Evolutionary conservation across 805 yeast genomes (phyloP).

Genomic region (Schizosaccharomyces octosporus): DNA sequence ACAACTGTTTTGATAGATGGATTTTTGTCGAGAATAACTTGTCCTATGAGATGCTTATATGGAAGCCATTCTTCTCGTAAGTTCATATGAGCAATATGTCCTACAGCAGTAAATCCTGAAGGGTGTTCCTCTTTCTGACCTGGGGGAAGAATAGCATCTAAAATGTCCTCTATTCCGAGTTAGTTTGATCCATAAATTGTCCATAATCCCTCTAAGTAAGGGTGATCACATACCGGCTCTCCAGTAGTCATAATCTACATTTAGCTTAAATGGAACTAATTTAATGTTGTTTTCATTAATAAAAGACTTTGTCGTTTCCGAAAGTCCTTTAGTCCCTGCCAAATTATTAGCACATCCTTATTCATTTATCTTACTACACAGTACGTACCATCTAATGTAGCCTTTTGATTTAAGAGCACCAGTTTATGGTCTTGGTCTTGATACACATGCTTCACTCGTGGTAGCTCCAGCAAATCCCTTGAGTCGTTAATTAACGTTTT

Average conservation of each 20-base stretch:
- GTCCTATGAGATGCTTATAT: constrained; percentile 59
- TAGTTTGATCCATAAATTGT: neutral
- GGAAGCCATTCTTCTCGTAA: constrained; percentile 65
- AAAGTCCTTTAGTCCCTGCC: neutral
- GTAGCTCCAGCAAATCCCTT: neutral
- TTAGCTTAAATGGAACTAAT: constrained; percentile 28
- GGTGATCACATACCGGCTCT: constrained; percentile 18
- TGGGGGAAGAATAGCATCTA: constrained; percentile 54
- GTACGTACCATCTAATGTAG: constrained; percentile 1
- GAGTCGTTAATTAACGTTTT: neutral
- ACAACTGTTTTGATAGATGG: constrained; percentile 67
- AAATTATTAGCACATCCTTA: neutral
- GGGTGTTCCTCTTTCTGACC: constrained; percentile 50
- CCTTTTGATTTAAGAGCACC: constrained; percentile 5
- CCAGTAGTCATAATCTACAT: constrained; percentile 60
- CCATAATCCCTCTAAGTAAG: neutral
- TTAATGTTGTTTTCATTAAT: constrained; percentile 22
- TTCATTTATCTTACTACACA: neutral
- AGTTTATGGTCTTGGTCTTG: constrained; percentile 8
- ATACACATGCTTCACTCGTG: neutral
- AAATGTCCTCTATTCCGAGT: constrained; percentile 39
- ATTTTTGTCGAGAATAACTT: constrained; percentile 72
- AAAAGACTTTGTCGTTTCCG: constrained; percentile 9
- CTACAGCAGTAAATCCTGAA: constrained; percentile 74
- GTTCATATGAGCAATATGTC: constrained; percentile 87